Evolutionary conservation across 768 basidiomycete species (phyloP).

Genomic region (Neoboletus brunneissimus): DNA sequence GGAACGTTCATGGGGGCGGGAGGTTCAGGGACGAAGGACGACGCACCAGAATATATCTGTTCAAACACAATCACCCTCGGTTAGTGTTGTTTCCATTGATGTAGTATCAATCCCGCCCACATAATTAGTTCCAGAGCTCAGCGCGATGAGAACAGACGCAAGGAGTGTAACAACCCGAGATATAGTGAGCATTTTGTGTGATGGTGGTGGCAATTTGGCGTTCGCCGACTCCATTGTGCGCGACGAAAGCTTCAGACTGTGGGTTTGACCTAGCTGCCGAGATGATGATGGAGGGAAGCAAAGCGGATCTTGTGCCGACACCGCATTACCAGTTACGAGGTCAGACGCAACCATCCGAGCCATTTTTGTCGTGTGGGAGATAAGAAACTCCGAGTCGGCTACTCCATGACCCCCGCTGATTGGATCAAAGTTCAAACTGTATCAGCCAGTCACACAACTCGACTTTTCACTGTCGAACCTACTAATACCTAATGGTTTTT

Average conservation of each 20-base stretch:
- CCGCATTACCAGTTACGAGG: too few species aligned
- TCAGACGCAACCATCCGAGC: background rate
- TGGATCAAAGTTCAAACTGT: background rate
- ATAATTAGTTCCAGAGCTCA: slow-evolving; percentile 73
- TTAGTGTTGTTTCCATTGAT: background rate
- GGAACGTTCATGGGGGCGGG: background rate
- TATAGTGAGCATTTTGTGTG: slow-evolving; percentile 15
- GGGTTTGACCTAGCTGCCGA: background rate
- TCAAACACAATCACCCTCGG: background rate
- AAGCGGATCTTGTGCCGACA: background rate
- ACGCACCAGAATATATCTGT: slow-evolving; percentile 33
- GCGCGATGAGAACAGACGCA: slow-evolving; percentile 55
- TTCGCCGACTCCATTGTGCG: slow-evolving; percentile 8
- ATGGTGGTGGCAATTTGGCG: slow-evolving; percentile 15
- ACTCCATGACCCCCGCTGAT: background rate
- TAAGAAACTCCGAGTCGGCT: too few species aligned
- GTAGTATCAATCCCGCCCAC: slow-evolving; percentile 39
- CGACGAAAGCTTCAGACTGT: background rate
- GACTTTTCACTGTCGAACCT: background rate
- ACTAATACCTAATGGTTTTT: too few species aligned
- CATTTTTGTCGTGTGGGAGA: background rate
- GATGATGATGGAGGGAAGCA: background rate
- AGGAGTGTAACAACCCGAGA: slow-evolving; percentile 49
- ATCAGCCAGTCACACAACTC: background rate
- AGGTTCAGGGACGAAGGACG: background rate